Percentiles rank a stretch among this genome's conserved stretches.
phyloP scores from a whole-genome alignment of 192 early-diverging fungal species.

The Rhizoclosmatium sp. region DNA sequence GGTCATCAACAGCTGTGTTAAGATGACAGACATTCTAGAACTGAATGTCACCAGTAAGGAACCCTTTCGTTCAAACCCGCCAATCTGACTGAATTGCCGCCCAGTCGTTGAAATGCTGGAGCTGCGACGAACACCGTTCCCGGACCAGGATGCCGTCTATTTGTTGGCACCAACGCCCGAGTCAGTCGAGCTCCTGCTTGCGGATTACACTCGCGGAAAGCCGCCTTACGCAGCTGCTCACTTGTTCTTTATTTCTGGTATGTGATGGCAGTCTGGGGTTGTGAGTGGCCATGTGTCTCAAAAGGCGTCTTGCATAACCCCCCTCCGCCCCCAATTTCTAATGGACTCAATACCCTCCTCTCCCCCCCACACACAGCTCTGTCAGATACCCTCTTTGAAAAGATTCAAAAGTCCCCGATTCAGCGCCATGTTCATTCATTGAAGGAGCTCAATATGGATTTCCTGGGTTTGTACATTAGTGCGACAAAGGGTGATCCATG shows the following conservation, averaged over 20 bases:
- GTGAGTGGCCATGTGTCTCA: too few species aligned
- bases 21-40: constrained; percentile 46
- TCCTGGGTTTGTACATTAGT: constrained; percentile 64
- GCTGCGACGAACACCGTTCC: constrained; percentile 57
- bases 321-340: too few species aligned
- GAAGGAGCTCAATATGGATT: constrained; percentile 84
- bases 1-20: constrained; percentile 45
- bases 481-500: background rate
- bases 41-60: constrained; percentile 55
- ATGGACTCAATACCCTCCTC: background rate
- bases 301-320: too few species aligned
- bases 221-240: constrained; percentile 57
- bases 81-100: background rate
- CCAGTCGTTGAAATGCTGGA: constrained; percentile 61
- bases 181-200: constrained; percentile 58
- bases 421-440: constrained; percentile 60
- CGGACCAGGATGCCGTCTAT: constrained; percentile 64
- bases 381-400: constrained; percentile 69
- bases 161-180: constrained; percentile 57
- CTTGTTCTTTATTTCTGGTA: constrained; percentile 51
- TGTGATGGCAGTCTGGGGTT: constrained; percentile 6
- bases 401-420: constrained; percentile 63
- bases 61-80: background rate
- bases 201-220: constrained; percentile 56
- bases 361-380: constrained; percentile 56